Evolutionary conservation across 331 rosid species (phyloP), one percentile per base, ranked within the genome.

Genomic region (Pyrus hybrid): DNA sequence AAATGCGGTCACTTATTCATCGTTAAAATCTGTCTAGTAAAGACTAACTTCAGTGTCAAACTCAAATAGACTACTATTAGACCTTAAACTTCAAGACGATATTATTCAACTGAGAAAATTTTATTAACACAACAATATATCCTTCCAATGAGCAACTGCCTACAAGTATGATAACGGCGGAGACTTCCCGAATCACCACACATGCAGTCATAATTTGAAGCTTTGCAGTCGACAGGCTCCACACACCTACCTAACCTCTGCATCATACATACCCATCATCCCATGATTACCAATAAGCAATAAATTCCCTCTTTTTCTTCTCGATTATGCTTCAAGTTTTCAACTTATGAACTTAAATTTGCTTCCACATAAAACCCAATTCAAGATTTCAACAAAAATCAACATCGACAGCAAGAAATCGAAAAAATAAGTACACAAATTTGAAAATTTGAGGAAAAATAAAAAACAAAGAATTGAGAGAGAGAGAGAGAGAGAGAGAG

Each of bases 381-480:
- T 77, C 79, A 68, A 62, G 73, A 73, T 61, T 54, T 13, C 37
- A 57, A 60, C 14, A 51, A 13, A 33, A 29, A 29, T 14, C 53
- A 57, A 22, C 70, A 14, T 32, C 26, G 6, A 41, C 43, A 17
- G 45, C 22, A 43, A 20, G 20, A 45, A 76, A 65, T 43, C 5
- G 5, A 68, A 54, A n/a, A 22, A 13, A 22, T 43, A 63, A 73
- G 33, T 6, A 72, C 16, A 18, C 25, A 71, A 57, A 47, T 62
- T 43, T 43, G 49, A 43, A 43, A 43, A 43, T 43, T 16, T 58
- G 51, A 74, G 16, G 29, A 20, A 32, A 77, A 33, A 68, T 60
- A 25, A 73, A 72, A 69, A 54, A 57, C 67, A 66, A 60, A 72
- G 57, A 72, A 75, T 60, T 35, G 63, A 13, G 60, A 54, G 17